These are phyloP conservation scores for Neurospora intermedia DNA, from an alignment of 495 filamentous ascomycete species.

Conservation along the genomic window DNA sequence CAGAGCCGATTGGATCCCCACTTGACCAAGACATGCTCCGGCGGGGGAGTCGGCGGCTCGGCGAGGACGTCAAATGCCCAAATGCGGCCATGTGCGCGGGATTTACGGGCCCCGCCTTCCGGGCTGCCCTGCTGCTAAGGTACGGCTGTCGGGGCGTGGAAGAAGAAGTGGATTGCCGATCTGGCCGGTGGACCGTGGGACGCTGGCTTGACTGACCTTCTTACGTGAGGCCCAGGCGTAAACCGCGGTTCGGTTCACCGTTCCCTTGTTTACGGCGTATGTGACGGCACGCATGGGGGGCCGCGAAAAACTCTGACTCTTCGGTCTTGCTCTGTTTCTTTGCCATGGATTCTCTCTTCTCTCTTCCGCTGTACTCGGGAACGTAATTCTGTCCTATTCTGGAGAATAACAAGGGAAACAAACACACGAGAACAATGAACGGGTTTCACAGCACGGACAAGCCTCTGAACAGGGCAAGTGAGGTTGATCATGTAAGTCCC, in stretches of 20 bases:
- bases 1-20: slow-evolving; percentile 2
- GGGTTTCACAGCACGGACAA: slow-evolving; percentile 5
- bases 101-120: background rate
- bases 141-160: background rate
- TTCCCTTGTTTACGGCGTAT: background rate
- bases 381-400: background rate
- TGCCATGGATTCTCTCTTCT: background rate
- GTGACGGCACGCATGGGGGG: background rate
- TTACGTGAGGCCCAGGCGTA: background rate
- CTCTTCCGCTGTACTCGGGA: background rate
- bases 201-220: background rate
- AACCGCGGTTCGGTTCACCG: background rate
- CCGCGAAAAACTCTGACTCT: background rate
- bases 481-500: slow-evolving; percentile 38
- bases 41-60: background rate
- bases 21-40: background rate
- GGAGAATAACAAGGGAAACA: background rate
- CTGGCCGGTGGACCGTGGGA: background rate
- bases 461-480: slow-evolving; percentile 20
- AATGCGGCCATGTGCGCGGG: background rate
- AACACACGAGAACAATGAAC: slow-evolving; percentile 8
- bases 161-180: background rate
- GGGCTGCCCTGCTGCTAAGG: background rate
- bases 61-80: background rate
- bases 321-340: background rate